Evolutionary conservation across 169 alveolate species (phyloP), one percentile per base, ranked within the genome.

Genomic region (Plasmodium vivax): DNA sequence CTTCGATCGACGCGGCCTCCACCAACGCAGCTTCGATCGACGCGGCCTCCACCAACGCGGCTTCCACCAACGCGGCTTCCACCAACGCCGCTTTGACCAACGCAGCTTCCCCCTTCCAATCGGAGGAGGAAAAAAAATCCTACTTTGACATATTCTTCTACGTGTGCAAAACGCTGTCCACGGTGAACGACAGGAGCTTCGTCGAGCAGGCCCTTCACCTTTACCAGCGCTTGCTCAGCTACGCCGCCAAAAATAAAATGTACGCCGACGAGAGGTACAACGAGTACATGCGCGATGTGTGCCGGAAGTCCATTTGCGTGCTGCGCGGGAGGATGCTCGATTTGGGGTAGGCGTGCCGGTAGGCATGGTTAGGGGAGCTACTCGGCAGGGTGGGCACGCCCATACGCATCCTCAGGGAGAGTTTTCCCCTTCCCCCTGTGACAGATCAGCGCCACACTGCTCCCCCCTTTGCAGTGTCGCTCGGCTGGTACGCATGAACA

Each of bases 71-170:
- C 27, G 27, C 27, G 0, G 27, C 27, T 23, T 68, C 75, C 16
- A 81, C 87, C 43, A 68, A 47, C 51, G 32, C 71, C 23, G 73
- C 72, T 14, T 6, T 0, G 0, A 23, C 27, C 27, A 23, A 23
- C 27, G 27, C 27, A 0, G 27, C 27, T 23, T 23, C 27, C 27
- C 27, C 80, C n/a, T 90, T 90, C 73, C 84, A 90, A 90, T 80
- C 30, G 30, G 90, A 90, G 23, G 94, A 90, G 23, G 94, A 90
- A 90, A 90, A 90, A 90, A 80, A 90, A 73, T 79, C 87, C 16
- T 90, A 90, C 62, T 90, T 90, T 38, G 94, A 90, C 32, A 90
- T 90, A 23, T 90, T 80, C 82, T 90, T 90, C 80, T 90, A 90
- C 68, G 94, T 80, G 23, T 90, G 94, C 54, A 90, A 90, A 90